Conservation (phyloP, 2,329 filamentous ascomycete genomes). For the Cryoendolithus antarcticus region DNA sequence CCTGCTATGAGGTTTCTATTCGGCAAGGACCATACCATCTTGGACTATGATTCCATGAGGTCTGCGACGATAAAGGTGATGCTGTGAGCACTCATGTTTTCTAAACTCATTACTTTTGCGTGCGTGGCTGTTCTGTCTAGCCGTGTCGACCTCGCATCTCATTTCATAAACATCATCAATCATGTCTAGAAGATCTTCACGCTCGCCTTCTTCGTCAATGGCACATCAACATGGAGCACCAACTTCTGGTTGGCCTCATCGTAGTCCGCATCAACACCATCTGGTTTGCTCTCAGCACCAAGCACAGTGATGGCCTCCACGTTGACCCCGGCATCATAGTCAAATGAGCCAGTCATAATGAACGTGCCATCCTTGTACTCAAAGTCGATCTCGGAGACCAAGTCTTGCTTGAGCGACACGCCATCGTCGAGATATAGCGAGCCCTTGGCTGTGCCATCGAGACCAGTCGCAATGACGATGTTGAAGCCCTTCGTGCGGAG, state of each 20-base stretch:
- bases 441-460: constrained; percentile 49
- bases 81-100: no score
- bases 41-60: no score
- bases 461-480: constrained; percentile 52
- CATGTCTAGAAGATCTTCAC: no score
- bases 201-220: constrained; percentile 6
- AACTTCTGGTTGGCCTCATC: constrained; percentile 7
- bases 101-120: no score
- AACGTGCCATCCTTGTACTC: constrained; percentile 6
- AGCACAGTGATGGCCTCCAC: constrained; percentile 5
- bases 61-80: no score
- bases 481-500: constrained; percentile 53
- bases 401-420: constrained; percentile 46
- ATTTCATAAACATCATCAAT: no score
- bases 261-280: constrained; percentile 4
- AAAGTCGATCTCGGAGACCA: constrained; percentile 18
- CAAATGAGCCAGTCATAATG: constrained; percentile 37
- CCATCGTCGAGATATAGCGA: constrained; percentile 66
- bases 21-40: no score
- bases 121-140: no score
- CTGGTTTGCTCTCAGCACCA: constrained; percentile 3
- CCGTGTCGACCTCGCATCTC: no score
- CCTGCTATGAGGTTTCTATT: no score
- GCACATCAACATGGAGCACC: constrained; percentile 8
- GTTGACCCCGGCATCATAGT: constrained; percentile 24